Evolutionary conservation across 176 grass and related monocot species (phyloP), one percentile per base, ranked within the genome.

Genomic region (Avena insularis): DNA sequence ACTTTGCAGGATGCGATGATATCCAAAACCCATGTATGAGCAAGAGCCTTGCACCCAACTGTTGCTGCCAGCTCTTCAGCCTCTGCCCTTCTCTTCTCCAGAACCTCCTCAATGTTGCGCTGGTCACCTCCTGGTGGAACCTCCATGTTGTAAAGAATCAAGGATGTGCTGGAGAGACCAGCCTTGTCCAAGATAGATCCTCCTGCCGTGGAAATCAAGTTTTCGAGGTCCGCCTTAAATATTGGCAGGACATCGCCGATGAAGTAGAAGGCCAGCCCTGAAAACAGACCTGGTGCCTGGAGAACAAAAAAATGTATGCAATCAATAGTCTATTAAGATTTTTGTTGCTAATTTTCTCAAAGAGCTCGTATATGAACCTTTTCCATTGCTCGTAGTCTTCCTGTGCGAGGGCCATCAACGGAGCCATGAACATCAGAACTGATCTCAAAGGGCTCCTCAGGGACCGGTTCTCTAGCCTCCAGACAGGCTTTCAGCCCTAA

Each of bases 11-110:
- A 85, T 64, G 97, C 97, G 78, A 98, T 96, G 31, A 85, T 90
- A 80, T 99, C 97, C 63, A 99, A 79, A 91, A 99, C 33, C 91
- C 97, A 99, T 63, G 97, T 96, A 77, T 99, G 97, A 78, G 97
- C 75, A 78, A 99, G 66, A 72, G 81, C 89, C 35, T 79, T 91
- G 76, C 87, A 96, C 51, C 80, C 87, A 43, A 83, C 73, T 6
- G 77, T 67, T 21, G 77, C 47, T 51, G 90, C 97, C 88, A 96
- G 79, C 81, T 91, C 86, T 78, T 91, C 77, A 65, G 97, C 90
- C 38, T 96, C 97, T 11, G 84, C 50, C 35, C 62, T 89, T 79
- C 93, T 94, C 87, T 87, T 99, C 19, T 83, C 87, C 40, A 96
- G 81, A 31, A 87, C 84, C 48, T 91, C 89, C 75, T 91, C 75